Conservation (phyloP, 139 green algal species). For the Asterochloris erici region DNA sequence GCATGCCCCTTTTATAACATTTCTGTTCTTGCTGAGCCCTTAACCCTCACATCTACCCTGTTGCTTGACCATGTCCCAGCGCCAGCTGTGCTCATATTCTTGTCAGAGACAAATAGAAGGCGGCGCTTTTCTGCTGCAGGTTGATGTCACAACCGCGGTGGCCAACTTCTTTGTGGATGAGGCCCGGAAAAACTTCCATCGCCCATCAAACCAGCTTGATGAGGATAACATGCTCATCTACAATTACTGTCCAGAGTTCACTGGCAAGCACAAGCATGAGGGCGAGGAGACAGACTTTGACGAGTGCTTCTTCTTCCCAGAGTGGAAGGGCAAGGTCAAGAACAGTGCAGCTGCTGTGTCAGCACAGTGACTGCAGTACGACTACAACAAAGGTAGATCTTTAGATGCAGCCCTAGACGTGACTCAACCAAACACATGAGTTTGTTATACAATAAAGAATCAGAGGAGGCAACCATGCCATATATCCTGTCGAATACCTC, state of each 20-base stretch:
- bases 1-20: neutral
- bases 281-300: conserved; percentile 70
- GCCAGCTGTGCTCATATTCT: neutral
- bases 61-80: neutral
- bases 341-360: neutral
- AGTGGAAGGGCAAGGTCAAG: conserved; percentile 11
- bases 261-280: conserved; percentile 41
- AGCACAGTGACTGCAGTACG: no score
- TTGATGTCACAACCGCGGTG: conserved; percentile 58
- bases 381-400: no score
- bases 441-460: no score
- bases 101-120: neutral
- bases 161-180: conserved; percentile 73
- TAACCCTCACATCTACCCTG: neutral
- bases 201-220: conserved; percentile 31
- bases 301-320: conserved; percentile 68
- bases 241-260: conserved; percentile 63
- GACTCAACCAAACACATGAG: no score
- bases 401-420: no score
- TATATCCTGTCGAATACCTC: no score
- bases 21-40: neutral
- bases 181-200: conserved; percentile 66
- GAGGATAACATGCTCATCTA: conserved; percentile 78
- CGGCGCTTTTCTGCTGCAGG: conserved; percentile 23
- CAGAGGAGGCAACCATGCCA: no score